Evolutionary conservation across 1,284 basidiomycete species (phyloP).

Genomic region (Testicularia cyperi): DNA sequence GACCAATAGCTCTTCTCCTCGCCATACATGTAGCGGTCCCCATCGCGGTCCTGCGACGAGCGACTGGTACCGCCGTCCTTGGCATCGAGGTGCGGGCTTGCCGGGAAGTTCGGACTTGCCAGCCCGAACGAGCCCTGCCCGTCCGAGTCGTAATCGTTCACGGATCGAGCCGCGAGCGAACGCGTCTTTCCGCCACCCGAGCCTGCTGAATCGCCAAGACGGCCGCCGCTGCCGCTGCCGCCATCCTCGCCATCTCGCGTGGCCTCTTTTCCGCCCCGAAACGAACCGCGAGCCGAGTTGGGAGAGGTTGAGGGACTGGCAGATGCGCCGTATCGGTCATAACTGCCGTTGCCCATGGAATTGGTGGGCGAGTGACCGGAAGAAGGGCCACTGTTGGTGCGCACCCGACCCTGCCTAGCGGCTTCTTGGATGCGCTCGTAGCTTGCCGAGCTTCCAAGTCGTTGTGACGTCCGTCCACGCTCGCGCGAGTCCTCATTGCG

Average conservation of each 20-base stretch:
- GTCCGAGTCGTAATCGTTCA: conserved; percentile 36
- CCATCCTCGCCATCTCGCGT: conserved; percentile 33
- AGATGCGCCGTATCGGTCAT: conserved; percentile 16
- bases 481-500: conserved; percentile 29
- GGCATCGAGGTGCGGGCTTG: conserved; percentile 32
- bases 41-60: conserved; percentile 31
- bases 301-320: conserved; percentile 32
- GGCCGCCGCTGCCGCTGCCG: no score
- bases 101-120: conserved; percentile 35
- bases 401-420: conserved; percentile 16
- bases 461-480: conserved; percentile 42
- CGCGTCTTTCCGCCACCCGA: conserved; percentile 36
- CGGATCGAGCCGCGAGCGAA: conserved; percentile 32
- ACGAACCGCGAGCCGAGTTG: conserved; percentile 18
- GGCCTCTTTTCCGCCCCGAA: conserved; percentile 36
- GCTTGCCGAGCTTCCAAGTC: conserved; percentile 44
- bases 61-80: conserved; percentile 23
- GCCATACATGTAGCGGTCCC: conserved; percentile 38
- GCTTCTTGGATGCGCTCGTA: conserved; percentile 54
- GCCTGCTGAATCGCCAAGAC: conserved; percentile 38
- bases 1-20: conserved; percentile 40
- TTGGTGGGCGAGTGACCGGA: conserved; percentile 33
- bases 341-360: conserved; percentile 24
- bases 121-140: conserved; percentile 31
- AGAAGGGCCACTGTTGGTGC: conserved; percentile 31